phyloP scores from a whole-genome alignment of 192 early-diverging fungal species.

The Coemansia sp. region DNA sequence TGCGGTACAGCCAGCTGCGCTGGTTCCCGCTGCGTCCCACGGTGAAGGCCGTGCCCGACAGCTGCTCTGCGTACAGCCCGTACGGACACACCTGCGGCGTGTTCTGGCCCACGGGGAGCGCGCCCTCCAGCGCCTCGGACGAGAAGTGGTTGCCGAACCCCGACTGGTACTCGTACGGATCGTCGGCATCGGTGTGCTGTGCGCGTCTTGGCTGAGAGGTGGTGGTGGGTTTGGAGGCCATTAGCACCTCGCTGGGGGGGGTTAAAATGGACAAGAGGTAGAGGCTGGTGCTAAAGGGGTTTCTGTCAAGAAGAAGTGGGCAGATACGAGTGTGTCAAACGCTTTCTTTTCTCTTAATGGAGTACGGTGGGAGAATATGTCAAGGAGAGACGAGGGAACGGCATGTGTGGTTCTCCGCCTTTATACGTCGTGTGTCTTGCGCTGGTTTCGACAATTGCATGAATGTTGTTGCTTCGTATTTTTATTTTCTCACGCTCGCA shows the following conservation, averaged over 20 bases:
- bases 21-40: constrained; percentile 77
- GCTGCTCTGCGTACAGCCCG: constrained; percentile 90
- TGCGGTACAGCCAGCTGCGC: constrained; percentile 93
- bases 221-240: background rate
- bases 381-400: too few species aligned
- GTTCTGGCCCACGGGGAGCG: constrained; percentile 89
- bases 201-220: background rate
- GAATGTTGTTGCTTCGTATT: too few species aligned
- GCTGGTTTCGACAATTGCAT: too few species aligned
- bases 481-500: too few species aligned
- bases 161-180: constrained; percentile 63
- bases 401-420: too few species aligned
- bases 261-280: too few species aligned
- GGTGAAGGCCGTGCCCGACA: constrained; percentile 92
- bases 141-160: constrained; percentile 92
- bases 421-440: too few species aligned
- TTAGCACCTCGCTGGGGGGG: background rate
- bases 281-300: background rate
- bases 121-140: constrained; percentile 75
- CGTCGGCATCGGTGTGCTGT: background rate
- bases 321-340: background rate
- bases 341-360: too few species aligned
- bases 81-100: constrained; percentile 89
- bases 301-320: background rate
- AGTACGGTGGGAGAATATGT: too few species aligned